phyloP scores from a whole-genome alignment of 2,329 filamentous ascomycete genomes.

The Lachnellula suecica region DNA sequence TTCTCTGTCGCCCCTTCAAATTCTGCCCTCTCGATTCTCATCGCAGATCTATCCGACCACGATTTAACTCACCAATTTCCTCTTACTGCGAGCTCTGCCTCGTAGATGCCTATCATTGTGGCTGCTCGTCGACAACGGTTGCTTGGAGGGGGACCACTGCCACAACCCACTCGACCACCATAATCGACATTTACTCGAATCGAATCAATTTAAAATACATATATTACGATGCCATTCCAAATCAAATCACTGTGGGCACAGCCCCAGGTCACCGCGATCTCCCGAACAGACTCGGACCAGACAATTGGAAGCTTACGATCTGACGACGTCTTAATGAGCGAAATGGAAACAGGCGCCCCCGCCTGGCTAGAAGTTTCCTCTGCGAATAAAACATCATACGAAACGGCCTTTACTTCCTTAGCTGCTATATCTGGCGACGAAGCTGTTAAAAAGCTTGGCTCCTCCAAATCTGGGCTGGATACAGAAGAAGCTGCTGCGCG shows the following conservation, averaged over 20 bases:
- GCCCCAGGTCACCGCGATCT: neutral
- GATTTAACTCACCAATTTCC: neutral
- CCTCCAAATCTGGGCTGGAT: neutral
- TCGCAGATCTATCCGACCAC: neutral
- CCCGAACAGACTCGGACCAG: neutral
- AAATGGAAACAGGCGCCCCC: neutral
- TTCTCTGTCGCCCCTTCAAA: too few relatives aligned
- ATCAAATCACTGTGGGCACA: neutral
- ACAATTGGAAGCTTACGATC: neutral
- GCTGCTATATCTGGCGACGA: neutral
- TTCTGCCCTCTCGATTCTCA: neutral
- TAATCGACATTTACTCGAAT: neutral
- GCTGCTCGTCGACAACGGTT: neutral
- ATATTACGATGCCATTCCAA: neutral
- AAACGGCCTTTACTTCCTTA: neutral
- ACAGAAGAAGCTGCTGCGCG: constrained; percentile 1
- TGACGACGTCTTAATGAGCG: neutral
- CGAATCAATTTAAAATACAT: neutral
- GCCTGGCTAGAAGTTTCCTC: neutral
- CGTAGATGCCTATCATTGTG: neutral
- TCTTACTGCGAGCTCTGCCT: neutral
- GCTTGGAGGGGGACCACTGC: neutral
- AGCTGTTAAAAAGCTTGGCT: neutral
- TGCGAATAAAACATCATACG: neutral
- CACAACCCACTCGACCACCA: neutral